Evolutionary conservation across 2,329 filamentous ascomycete genomes (phyloP), one percentile per base, ranked within the genome.

Genomic region (Trichoderma koningiopsis): DNA sequence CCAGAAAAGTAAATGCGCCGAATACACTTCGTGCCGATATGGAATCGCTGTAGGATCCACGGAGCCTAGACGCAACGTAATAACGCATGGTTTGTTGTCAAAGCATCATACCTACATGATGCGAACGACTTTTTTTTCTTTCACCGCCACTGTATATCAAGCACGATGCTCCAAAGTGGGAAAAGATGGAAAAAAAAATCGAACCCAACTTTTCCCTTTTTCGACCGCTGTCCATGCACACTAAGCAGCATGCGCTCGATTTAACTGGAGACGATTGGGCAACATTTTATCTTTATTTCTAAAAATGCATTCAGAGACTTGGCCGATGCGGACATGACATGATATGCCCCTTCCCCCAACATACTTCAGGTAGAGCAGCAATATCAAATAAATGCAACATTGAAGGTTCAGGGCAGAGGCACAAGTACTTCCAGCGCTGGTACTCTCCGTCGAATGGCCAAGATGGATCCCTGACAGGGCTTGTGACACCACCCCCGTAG

Each of bases 41-140:
- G 40, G 40, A 43, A 43, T 40, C 37, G 19, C 40, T 19, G 19
- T 43, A n/a, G 40, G 40, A 43, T 43, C 40, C 58, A 29, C 33
- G 8, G 35, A 27, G 52, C 3, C 53, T 52, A 53, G 19, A 56
- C 35, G 53, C 52, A 57, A 11, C 19, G 16, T 53, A 24, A 57
- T 24, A 33, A 57, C 53, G 62, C 62, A 66, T 14, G 62, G 52
- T 66, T 66, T 33, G 62, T 66, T 66, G 62, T 66, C 62, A 66
- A 66, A 43, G 53, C 52, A 53, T 65, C 55, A 55, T 24, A 16
- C 52, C 4, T 56, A 55, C 62, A 65, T 65, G 62, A 65, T 65
- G 49, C 62, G 52, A 65, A 65, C 62, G 47, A 55, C 53, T 53
- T 19, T 33, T 37, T 62, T 24, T 57, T 58, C 62, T 57, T 66